Conservation (phyloP, 345 rosid genomes). For the Brassica napus region Da-Ae NC_063443.1:10280501-10281000, state of each 20-base stretch:
- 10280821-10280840: conserved; percentile 22
- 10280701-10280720: conserved; percentile 21
- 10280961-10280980: conserved; percentile 28
- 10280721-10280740: background rate
- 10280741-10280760: conserved; percentile 1
- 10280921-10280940: conserved; percentile 4
- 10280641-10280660: conserved; percentile 5
- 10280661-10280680: conserved; percentile 16
- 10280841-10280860: conserved; percentile 32
- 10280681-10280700: conserved; percentile 17
- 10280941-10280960: background rate
- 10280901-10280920: background rate
- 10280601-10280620: background rate
- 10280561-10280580: conserved; percentile 37
- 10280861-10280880: conserved; percentile 32
- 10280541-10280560: conserved; percentile 19
- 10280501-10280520: conserved; percentile 25
- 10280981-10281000: conserved; percentile 18
- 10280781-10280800: conserved; percentile 14
- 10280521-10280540: conserved; percentile 25
- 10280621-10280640: conserved; percentile 23
- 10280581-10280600: conserved; percentile 35
- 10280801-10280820: conserved; percentile 13
- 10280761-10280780: conserved; percentile 15
- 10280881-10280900: conserved; percentile 20